Conservation (phyloP, 129 eudicot species). For the Mikania micrantha region DNA sequence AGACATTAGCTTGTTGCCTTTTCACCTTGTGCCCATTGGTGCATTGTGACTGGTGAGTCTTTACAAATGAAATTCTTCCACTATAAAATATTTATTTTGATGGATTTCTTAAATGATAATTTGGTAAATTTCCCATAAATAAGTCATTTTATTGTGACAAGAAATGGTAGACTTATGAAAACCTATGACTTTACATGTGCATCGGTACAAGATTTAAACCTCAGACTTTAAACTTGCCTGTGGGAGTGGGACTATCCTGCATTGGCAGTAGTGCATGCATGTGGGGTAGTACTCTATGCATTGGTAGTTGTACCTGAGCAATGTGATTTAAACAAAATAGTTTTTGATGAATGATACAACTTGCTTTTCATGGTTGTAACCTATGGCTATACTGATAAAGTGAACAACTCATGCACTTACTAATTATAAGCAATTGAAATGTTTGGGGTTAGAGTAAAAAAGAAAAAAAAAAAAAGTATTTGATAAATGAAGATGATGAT, state of each 20-base stretch:
- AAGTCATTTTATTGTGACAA: not conserved
- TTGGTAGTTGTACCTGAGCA: conserved; percentile 4
- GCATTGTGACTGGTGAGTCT: too few relatives aligned
- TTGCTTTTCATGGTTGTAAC: conserved; percentile 1
- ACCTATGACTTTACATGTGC: not conserved
- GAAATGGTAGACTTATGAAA: not conserved
- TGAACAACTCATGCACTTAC: conserved; percentile 38
- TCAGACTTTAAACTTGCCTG: not conserved
- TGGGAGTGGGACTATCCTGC: too few relatives aligned
- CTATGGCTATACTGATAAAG: conserved; percentile 13
- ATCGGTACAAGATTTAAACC: conserved; percentile 5
- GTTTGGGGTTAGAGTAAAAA: conserved; percentile 29
- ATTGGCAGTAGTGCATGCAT: conserved; percentile 8
- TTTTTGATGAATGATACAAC: conserved; percentile 24
- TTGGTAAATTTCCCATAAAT: too few relatives aligned
- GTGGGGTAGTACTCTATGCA: not conserved
- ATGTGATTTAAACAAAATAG: conserved; percentile 17
- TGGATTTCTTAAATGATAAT: too few relatives aligned
- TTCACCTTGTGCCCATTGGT: too few relatives aligned
- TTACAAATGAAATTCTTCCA: too few relatives aligned
- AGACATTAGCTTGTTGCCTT: too few relatives aligned
- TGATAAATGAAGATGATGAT: conserved; percentile 30
- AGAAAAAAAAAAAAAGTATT: conserved; percentile 20
- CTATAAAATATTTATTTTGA: too few relatives aligned
- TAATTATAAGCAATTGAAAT: conserved; percentile 42